Conservation (phyloP, 352 stramenopile species). For the Pelagophyceae sp. region DNA sequence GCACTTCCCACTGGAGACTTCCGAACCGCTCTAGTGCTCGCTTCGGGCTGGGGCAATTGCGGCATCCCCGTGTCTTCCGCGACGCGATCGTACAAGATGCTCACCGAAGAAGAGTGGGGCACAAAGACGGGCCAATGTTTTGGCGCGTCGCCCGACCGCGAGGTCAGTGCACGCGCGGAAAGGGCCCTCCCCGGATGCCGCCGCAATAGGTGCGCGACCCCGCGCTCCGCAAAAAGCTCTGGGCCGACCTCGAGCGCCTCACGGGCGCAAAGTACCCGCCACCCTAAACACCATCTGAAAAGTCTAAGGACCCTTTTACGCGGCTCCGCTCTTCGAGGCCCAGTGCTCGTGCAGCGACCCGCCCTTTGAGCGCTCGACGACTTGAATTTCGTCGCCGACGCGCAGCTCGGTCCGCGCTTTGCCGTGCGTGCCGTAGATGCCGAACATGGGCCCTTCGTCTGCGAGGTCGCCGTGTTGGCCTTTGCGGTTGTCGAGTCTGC, state of each 20-base stretch:
- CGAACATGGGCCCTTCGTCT: neutral
- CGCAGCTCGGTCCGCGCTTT: neutral
- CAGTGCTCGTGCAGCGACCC: neutral
- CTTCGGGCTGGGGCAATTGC: neutral
- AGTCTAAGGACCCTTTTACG: too few species aligned
- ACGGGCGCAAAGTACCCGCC: neutral
- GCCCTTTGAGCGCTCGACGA: neutral
- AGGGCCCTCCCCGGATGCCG: too few species aligned
- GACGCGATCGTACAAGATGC: slow-evolving; percentile 15
- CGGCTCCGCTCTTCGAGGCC: too few species aligned
- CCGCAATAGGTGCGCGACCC: too few species aligned
- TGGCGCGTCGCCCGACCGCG: neutral
- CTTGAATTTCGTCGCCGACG: neutral
- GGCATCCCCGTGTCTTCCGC: neutral
- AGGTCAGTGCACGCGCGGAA: too few species aligned
- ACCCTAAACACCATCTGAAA: too few species aligned
- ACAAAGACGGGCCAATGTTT: neutral
- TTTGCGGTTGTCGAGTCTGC: neutral
- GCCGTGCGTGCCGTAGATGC: neutral
- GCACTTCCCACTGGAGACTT: too few species aligned
- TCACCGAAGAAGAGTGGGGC: neutral
- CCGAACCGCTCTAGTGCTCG: too few species aligned
- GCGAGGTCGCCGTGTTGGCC: neutral
- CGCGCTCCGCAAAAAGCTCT: neutral
- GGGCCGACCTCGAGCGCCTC: neutral